Conservation (phyloP, 768 basidiomycete species). For the Mycena maculata region DNA sequence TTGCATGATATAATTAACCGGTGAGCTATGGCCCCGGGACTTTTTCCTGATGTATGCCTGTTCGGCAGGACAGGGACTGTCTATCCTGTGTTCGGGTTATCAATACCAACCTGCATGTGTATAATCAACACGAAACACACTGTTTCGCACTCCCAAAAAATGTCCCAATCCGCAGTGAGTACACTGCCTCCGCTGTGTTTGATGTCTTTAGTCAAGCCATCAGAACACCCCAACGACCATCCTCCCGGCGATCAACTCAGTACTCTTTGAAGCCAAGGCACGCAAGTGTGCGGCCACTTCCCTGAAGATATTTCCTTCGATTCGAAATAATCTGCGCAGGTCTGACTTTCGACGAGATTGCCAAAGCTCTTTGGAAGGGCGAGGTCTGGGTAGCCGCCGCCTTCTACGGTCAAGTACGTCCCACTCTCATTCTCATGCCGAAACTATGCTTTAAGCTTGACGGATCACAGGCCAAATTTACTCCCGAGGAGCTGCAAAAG, state of each 20-base stretch:
- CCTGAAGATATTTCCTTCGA: too few relatives aligned
- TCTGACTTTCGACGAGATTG: conserved; percentile 77
- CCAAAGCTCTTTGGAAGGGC: conserved; percentile 71
- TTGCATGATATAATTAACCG: too few relatives aligned
- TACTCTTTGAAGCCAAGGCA: conserved; percentile 75
- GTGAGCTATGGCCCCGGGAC: too few relatives aligned
- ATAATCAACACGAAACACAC: not conserved
- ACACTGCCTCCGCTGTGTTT: not conserved
- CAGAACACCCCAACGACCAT: conserved; percentile 55
- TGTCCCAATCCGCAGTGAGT: conserved; percentile 55
- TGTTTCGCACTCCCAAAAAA: conserved; percentile 34
- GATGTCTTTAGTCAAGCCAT: not conserved
- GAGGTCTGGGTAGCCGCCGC: conserved; percentile 87
- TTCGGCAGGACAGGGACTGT: too few relatives aligned
- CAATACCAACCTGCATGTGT: too few relatives aligned
- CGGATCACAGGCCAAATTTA: conserved; percentile 70
- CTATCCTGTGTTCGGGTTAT: too few relatives aligned
- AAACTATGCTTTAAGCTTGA: too few relatives aligned
- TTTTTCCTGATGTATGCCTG: too few relatives aligned
- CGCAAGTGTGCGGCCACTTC: conserved; percentile 59
- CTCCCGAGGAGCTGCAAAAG: conserved; percentile 65
- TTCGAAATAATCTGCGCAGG: conserved; percentile 49
- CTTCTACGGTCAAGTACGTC: conserved; percentile 79
- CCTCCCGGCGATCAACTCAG: conserved; percentile 61
- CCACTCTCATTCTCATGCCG: too few relatives aligned